Percentiles rank a stretch among this genome's conserved stretches.
Conservation (phyloP, 768 basidiomycete genomes). For the Auriscalpium orientale region DNA sequence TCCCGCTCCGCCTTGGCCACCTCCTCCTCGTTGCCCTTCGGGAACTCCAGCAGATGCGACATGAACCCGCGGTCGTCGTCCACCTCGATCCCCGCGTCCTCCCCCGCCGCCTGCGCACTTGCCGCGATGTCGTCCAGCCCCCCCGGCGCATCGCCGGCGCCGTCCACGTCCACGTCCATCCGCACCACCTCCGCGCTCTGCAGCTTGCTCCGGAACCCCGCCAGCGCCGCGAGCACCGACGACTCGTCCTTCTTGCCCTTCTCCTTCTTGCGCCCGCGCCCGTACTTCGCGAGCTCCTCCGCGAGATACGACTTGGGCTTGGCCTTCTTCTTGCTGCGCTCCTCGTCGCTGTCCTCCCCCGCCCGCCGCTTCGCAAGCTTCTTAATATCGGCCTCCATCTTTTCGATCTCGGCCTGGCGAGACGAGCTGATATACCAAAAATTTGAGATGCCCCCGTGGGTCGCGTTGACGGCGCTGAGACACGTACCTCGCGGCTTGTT, state of each 20-base stretch:
- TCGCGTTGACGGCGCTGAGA: neutral
- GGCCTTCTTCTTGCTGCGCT: slow-evolving; percentile 46
- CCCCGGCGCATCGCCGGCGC: slow-evolving; percentile 5
- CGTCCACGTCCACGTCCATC: slow-evolving; percentile 18
- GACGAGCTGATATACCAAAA: slow-evolving; percentile 35
- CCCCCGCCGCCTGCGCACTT: slow-evolving; percentile 18
- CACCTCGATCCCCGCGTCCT: slow-evolving; percentile 57
- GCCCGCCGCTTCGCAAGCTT: slow-evolving; percentile 58
- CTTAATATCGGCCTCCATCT: slow-evolving; percentile 85
- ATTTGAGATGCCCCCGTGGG: neutral
- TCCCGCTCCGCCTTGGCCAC: slow-evolving; percentile 71
- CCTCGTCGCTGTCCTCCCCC: slow-evolving; percentile 60
- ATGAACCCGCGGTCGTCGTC: slow-evolving; percentile 74
- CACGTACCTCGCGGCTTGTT: slow-evolving; percentile 56
- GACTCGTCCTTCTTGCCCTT: slow-evolving; percentile 57
- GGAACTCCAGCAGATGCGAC: slow-evolving; percentile 63
- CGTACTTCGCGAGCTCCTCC: slow-evolving; percentile 78
- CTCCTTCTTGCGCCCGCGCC: slow-evolving; percentile 49
- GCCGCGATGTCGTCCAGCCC: slow-evolving; percentile 13
- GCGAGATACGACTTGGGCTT: slow-evolving; percentile 66
- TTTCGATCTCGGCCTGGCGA: slow-evolving; percentile 72
- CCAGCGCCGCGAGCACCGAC: slow-evolving; percentile 60
- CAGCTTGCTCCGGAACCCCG: slow-evolving; percentile 65
- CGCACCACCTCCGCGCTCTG: slow-evolving; percentile 31
- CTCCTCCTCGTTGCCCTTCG: slow-evolving; percentile 75